A percentile compares a stretch with the other conserved stretches of the same genome.
These are phyloP conservation scores for Tilletia indica DNA, from an alignment of 1,284 basidiomycete genomes.

Conservation along the genomic window DNA sequence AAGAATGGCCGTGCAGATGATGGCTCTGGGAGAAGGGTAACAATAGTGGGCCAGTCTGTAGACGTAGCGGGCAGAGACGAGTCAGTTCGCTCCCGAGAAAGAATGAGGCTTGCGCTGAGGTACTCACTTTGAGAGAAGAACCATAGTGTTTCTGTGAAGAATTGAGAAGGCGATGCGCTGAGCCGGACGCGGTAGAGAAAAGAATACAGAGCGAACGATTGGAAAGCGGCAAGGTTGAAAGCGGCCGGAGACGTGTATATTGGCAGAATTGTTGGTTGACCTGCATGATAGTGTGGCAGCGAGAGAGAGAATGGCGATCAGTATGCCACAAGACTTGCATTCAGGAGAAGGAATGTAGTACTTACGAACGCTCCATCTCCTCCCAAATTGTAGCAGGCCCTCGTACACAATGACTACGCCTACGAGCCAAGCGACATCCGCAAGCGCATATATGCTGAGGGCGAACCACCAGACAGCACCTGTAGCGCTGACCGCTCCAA, in stretches of 20 bases:
- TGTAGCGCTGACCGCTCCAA: background rate
- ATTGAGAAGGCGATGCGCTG: conserved; percentile 25
- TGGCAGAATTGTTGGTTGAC: conserved; percentile 28
- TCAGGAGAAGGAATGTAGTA: background rate
- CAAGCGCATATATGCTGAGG: conserved; percentile 30
- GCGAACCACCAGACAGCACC: conserved; percentile 40
- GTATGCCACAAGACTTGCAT: background rate
- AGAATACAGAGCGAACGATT: conserved; percentile 37
- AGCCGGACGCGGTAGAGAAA: conserved; percentile 34
- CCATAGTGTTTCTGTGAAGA: conserved; percentile 38
- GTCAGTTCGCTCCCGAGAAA: no score
- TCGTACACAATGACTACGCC: conserved; percentile 39
- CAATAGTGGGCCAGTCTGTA: conserved; percentile 39
- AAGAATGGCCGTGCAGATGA: conserved; percentile 31
- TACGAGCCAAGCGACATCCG: conserved; percentile 30
- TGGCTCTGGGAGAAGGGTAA: conserved; percentile 34
- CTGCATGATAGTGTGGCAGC: background rate
- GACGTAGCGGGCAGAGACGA: no score
- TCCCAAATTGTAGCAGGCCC: conserved; percentile 26
- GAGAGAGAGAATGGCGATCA: background rate
- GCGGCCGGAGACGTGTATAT: conserved; percentile 38
- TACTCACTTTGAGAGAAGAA: conserved; percentile 36
- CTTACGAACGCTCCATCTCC: conserved; percentile 28
- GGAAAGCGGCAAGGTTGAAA: conserved; percentile 31
- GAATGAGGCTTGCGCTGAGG: no score